These are phyloP conservation scores for Pseudogymnoascus sp. DNA, from an alignment of 2,329 filamentous ascomycete genomes.

Conservation along the genomic window DNA sequence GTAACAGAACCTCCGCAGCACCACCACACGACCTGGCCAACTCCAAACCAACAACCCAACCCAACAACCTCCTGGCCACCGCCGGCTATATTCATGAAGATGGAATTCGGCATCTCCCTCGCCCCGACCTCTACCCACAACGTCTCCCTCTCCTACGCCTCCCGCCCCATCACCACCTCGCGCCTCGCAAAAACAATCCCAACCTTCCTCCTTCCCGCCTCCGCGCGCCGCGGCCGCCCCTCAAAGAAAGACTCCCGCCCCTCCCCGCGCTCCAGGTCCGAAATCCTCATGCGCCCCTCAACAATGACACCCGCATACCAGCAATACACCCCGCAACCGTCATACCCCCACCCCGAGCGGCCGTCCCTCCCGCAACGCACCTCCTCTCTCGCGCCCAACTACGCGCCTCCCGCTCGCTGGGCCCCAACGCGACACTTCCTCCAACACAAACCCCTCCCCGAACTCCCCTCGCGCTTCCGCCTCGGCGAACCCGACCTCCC, in stretches of 20 bases:
- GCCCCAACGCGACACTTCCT: background rate
- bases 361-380: background rate
- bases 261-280: background rate
- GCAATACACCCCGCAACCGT: background rate
- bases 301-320: background rate
- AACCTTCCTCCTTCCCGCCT: background rate
- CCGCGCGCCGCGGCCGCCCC: background rate
- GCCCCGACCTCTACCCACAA: background rate
- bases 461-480: constrained; percentile 25
- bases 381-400: background rate
- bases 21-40: background rate
- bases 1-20: background rate
- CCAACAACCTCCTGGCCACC: background rate
- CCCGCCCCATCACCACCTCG: background rate
- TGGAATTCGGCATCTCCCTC: background rate
- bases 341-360: background rate
- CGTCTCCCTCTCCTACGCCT: background rate
- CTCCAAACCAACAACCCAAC: background rate
- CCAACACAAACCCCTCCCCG: constrained; percentile 19
- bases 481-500: constrained; percentile 27
- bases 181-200: background rate
- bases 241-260: background rate
- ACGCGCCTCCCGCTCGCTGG: background rate
- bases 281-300: background rate
- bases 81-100: background rate